Percentiles rank a stretch among this genome's conserved stretches.
Evolutionary conservation across 169 alveolate genomes (phyloP).

Genomic region (Eimeria praecox): DNA sequence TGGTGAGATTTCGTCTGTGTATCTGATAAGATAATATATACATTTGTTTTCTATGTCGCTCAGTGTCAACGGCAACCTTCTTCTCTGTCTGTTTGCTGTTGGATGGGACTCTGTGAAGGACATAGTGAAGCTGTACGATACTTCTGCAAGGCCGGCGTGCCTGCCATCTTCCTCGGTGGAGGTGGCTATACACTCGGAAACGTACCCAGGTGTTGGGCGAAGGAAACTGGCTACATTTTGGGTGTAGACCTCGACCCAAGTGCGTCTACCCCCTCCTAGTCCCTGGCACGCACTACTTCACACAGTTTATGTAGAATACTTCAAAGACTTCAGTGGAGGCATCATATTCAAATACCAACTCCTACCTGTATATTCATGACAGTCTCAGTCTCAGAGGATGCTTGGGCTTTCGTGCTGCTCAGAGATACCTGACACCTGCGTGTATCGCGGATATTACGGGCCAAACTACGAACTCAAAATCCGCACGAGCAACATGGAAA

Average conservation of each 20-base stretch:
- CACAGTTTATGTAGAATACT: background rate
- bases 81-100: background rate
- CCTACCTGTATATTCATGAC: too few relatives aligned
- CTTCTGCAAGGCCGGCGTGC: conserved; percentile 92
- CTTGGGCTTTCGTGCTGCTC: background rate
- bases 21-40: too few relatives aligned
- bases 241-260: conserved; percentile 67
- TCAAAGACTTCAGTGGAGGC: background rate
- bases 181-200: conserved; percentile 99
- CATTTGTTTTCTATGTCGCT: too few relatives aligned
- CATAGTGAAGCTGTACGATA: conserved; percentile 98
- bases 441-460: conserved; percentile 95
- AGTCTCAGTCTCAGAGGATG: background rate
- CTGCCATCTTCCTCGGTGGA: conserved; percentile 94
- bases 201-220: conserved; percentile 99
- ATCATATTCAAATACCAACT: too few relatives aligned
- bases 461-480: conserved; percentile 94
- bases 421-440: conserved; percentile 89
- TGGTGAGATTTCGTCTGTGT: conserved; percentile 85
- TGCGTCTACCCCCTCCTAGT: too few relatives aligned
- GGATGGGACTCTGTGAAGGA: conserved; percentile 81
- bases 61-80: background rate
- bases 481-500: conserved; percentile 91
- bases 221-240: conserved; percentile 90
- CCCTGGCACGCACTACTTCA: too few relatives aligned